These are phyloP conservation scores for Russula dissimulans DNA, from an alignment of 768 basidiomycete genomes.

Conservation along the genomic window DNA sequence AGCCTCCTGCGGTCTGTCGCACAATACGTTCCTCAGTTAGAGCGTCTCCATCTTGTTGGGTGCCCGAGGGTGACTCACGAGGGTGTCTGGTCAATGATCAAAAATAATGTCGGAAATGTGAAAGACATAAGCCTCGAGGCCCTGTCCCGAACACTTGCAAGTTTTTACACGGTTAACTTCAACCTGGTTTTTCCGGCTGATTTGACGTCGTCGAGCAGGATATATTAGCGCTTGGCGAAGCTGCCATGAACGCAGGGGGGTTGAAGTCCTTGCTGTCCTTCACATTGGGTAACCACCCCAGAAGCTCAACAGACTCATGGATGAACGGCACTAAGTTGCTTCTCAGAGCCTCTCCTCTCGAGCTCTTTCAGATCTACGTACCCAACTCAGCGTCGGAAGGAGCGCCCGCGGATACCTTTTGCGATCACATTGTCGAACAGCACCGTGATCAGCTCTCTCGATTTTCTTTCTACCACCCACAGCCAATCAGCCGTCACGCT, in stretches of 20 bases:
- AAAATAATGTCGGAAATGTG: slow-evolving; percentile 38
- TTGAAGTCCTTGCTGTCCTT: slow-evolving; percentile 44
- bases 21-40: slow-evolving; percentile 39
- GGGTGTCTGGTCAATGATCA: slow-evolving; percentile 46
- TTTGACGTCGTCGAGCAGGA: slow-evolving; percentile 33
- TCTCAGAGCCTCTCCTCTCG: slow-evolving; percentile 41
- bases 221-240: slow-evolving; percentile 36
- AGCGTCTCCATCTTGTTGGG: slow-evolving; percentile 53
- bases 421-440: slow-evolving; percentile 36
- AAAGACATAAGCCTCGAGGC: slow-evolving; percentile 51
- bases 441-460: slow-evolving; percentile 45
- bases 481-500: slow-evolving; percentile 42
- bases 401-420: slow-evolving; percentile 39
- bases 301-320: slow-evolving; percentile 30
- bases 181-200: background rate
- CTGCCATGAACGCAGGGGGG: slow-evolving; percentile 29
- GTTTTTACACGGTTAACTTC: slow-evolving; percentile 20
- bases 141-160: slow-evolving; percentile 51
- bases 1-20: slow-evolving; percentile 41
- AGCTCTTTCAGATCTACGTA: slow-evolving; percentile 55
- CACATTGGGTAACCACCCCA: slow-evolving; percentile 44
- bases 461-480: slow-evolving; percentile 52
- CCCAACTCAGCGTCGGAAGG: slow-evolving; percentile 34
- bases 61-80: slow-evolving; percentile 59
- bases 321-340: slow-evolving; percentile 34